Evolutionary conservation across 1,284 basidiomycete genomes (phyloP).

Genomic region (Flammula alnicola): DNA sequence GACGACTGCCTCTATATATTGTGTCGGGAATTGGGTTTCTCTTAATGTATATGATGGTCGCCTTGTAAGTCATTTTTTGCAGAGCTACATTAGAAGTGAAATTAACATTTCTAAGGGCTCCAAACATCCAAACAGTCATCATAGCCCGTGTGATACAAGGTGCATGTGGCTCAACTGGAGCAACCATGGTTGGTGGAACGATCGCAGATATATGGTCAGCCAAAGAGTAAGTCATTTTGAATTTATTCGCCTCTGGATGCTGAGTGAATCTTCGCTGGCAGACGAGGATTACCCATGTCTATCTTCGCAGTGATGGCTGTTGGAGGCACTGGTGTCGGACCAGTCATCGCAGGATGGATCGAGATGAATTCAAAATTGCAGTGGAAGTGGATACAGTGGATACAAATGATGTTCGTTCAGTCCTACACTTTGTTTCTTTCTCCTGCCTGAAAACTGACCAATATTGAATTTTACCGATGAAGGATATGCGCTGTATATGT

Average conservation of each 20-base stretch:
- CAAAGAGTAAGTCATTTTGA: constrained; percentile 49
- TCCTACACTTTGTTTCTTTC: constrained; percentile 1
- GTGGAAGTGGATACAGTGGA: constrained; percentile 88
- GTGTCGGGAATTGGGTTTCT: constrained; percentile 58
- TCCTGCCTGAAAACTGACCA: not conserved
- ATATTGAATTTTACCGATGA: not conserved
- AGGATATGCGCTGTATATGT: constrained; percentile 53
- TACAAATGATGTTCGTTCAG: constrained; percentile 62
- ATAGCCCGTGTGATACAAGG: constrained; percentile 72
- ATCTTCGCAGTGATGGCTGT: constrained; percentile 65
- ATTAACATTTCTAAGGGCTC: not conserved
- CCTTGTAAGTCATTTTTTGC: constrained; percentile 51
- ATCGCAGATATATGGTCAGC: constrained; percentile 74
- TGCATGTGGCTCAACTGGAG: constrained; percentile 64
- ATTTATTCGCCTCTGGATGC: constrained; percentile 1
- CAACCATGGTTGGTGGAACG: constrained; percentile 81
- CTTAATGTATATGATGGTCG: constrained; percentile 64
- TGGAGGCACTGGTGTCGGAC: constrained; percentile 66
- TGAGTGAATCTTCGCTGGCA: constrained; percentile 26
- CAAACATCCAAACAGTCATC: constrained; percentile 72
- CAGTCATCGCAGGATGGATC: constrained; percentile 71
- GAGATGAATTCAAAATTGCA: constrained; percentile 61
- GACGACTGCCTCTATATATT: constrained; percentile 72
- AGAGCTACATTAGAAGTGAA: not conserved
- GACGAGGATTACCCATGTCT: constrained; percentile 76